phyloP scores from a whole-genome alignment of 2,329 filamentous ascomycete species.

The Dothiorella sarmentorum region DNA sequence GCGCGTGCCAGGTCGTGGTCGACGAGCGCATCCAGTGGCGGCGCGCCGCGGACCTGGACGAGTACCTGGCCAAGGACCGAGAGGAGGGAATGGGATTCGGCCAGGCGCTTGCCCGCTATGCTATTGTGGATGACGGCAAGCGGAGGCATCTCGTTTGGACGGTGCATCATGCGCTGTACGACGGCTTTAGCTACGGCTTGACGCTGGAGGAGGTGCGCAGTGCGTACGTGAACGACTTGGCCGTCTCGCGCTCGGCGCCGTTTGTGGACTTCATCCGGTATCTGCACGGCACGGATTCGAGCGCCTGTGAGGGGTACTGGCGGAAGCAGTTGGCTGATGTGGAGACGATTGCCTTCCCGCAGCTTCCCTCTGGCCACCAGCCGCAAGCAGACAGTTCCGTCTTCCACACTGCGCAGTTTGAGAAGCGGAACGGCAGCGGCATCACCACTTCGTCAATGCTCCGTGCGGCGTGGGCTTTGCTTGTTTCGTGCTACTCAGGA shows the following conservation, averaged over 20 bases:
- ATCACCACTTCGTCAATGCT: constrained; percentile 21
- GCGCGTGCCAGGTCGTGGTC: constrained; percentile 31
- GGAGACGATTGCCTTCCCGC: background rate
- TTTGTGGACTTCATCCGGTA: background rate
- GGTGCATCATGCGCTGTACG: constrained; percentile 16
- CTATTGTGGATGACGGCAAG: constrained; percentile 23
- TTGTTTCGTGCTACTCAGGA: background rate
- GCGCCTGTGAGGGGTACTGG: background rate
- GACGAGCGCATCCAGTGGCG: constrained; percentile 22
- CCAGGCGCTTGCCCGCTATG: constrained; percentile 36
- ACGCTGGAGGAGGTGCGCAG: background rate
- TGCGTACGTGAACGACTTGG: background rate
- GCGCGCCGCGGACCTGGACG: background rate
- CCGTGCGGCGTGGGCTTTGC: constrained; percentile 18
- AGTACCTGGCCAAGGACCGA: constrained; percentile 32
- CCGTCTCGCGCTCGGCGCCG: background rate
- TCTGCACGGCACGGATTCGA: background rate
- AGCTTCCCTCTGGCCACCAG: too few species aligned
- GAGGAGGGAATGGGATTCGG: constrained; percentile 40
- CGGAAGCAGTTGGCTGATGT: background rate
- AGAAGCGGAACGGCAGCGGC: background rate
- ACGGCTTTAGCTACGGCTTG: background rate
- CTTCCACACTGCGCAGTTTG: too few species aligned
- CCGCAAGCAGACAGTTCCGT: background rate
- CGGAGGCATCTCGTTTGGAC: background rate